These are phyloP conservation scores for Albugo candida DNA, from an alignment of 352 stramenopile species.

Conservation along the genomic window DNA sequence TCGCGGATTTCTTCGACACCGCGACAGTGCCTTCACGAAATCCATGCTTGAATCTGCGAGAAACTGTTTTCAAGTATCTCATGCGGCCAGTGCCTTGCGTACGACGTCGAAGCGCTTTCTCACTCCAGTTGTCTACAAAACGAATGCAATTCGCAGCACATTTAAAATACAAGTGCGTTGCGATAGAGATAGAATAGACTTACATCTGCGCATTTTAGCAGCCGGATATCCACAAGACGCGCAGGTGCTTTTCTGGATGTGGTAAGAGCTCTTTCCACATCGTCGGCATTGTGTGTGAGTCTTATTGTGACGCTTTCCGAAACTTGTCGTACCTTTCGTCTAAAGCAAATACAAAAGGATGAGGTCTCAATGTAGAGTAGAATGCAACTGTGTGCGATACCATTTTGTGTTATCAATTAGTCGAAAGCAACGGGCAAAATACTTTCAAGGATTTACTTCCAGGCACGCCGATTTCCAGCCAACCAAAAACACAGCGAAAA, in stretches of 20 bases:
- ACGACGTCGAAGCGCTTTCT: slow-evolving; percentile 95
- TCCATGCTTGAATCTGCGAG: slow-evolving; percentile 98
- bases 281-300: slow-evolving; percentile 98
- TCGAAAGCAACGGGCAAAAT: neutral
- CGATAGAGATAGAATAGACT: slow-evolving; percentile 9
- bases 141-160: neutral
- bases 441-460: neutral
- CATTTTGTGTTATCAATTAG: slow-evolving; percentile 2
- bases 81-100: slow-evolving; percentile 96
- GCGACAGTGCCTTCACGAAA: slow-evolving; percentile 88
- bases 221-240: slow-evolving; percentile 96
- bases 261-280: slow-evolving; percentile 97
- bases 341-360: no score
- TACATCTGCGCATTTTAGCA: slow-evolving; percentile 95
- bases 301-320: slow-evolving; percentile 99
- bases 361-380: no score
- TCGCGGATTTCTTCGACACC: slow-evolving; percentile 79
- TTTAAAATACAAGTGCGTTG: neutral
- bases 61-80: slow-evolving; percentile 96
- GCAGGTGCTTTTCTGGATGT: slow-evolving; percentile 99
- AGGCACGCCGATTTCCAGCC: neutral
- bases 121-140: slow-evolving; percentile 85
- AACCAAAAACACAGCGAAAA: neutral
- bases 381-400: no score
- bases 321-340: slow-evolving; percentile 99